phyloP scores from a whole-genome alignment of 177 flowering plant genomes.

The Vitis hybrid region DNA sequence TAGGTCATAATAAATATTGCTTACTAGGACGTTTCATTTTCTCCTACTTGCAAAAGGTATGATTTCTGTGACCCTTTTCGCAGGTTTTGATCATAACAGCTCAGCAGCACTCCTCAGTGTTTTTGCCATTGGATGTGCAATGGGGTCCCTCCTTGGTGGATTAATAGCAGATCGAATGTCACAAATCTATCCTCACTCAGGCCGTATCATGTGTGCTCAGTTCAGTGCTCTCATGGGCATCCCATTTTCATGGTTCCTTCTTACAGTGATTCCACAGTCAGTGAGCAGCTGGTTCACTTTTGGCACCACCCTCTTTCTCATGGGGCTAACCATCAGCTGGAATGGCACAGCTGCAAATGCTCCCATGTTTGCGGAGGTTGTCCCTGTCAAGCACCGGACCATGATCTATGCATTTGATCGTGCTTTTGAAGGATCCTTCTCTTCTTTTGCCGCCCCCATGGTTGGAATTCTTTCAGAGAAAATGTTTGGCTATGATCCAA shows the following conservation, averaged over 20 bases:
- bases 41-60: background rate
- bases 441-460: slow-evolving; percentile 87
- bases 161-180: slow-evolving; percentile 70
- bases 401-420: slow-evolving; percentile 98
- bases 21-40: background rate
- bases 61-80: slow-evolving; percentile 1
- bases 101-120: slow-evolving; percentile 75
- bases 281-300: slow-evolving; percentile 51
- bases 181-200: slow-evolving; percentile 60
- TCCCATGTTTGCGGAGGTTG: slow-evolving; percentile 95
- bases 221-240: slow-evolving; percentile 91
- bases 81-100: slow-evolving; percentile 81
- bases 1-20: background rate
- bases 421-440: slow-evolving; percentile 89
- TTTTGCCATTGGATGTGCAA: slow-evolving; percentile 80
- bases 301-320: slow-evolving; percentile 62
- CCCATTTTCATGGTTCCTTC: slow-evolving; percentile 71
- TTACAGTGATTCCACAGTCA: slow-evolving; percentile 58
- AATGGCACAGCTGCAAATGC: slow-evolving; percentile 73
- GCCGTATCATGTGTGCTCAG: slow-evolving; percentile 90
- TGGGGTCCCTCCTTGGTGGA: slow-evolving; percentile 80
- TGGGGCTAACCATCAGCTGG: slow-evolving; percentile 97
- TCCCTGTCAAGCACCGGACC: slow-evolving; percentile 82
- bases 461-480: slow-evolving; percentile 88
- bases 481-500: slow-evolving; percentile 76